Evolutionary conservation across 2,329 filamentous ascomycete genomes (phyloP), one percentile per base, ranked within the genome.

Genomic region (Hypomyces rosellus): DNA sequence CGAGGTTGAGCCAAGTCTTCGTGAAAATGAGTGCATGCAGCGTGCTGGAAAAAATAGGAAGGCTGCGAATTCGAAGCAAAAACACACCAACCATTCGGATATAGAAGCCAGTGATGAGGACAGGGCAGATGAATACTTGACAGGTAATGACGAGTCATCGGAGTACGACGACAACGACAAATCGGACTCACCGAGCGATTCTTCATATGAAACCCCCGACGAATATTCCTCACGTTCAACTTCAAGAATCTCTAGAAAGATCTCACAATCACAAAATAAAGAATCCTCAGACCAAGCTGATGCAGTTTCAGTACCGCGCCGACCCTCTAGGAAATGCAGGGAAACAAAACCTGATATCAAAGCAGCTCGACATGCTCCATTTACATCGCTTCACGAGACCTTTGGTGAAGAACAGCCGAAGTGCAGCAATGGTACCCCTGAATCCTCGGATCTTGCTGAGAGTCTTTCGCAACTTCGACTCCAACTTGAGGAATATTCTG

Each of bases 91-190:
- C 5, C 4, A 20, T 6, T 22, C 39, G 13, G 20, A 42, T 15
- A 7, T 18, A 42, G 39, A 42, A 18, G 6, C 4, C 37, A 48
- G 39, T 7, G 48, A 46, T 30, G 54, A 14, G 4, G 43, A 65
- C 5, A 59, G 62, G 8, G 46, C 54, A 16, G 63, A 58, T 45
- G 14, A 58, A 8, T 64, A 60, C 33, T 55, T 58, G 34, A 64
- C 62, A 14, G 51, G 51, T 8, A 57, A 57, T 9, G 56, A 59
- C 38, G 51, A 61, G 2, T 46, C 55, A 34, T 55, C 53, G 4
- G 61, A 59, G 3, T 45, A 45, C 33, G 55, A 48, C 8, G 37
- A 41, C 6, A 49, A 47, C n/a, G 46, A 54, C 8, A 39, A 39
- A 16, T 57, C 53, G 25, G 44, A 30, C 2, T 59, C 57, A 3